Base-by-base conservation (phyloP, 805 yeast species). In the Peterozyma xylosa region DNA sequence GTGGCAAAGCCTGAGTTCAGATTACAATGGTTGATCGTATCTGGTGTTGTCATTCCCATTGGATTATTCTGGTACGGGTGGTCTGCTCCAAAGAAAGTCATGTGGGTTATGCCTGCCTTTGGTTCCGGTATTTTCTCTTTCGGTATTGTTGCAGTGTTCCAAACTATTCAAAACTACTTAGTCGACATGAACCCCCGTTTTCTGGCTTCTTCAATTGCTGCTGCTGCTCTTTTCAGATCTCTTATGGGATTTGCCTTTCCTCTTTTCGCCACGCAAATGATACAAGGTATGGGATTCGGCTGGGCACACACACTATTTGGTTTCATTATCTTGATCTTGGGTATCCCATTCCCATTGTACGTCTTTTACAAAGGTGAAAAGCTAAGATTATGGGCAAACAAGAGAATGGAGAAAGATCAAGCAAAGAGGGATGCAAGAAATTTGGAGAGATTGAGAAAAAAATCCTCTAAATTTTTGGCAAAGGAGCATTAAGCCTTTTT, bases 21-120 rank as follows among this genome's bases (percentile, higher is more conserved):
- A 39, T 55, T 82, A 30, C 81, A 80, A 13, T 62, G 72, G 42
- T 56, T 80, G 36, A 65, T 76, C 48, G 58, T 66, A 11, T 64
- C 74, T 15, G 78, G 83, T 1, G 49, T 80, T 33, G 53, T 71
- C 14, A 68, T 78, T 49, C 80, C 87, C 0, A 65, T 69, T 11
- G 88, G 87, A 0, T 62, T 82, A 36, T 63, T 82, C 47, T 78
- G 86, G 78, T 80, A 77, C 53, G 89, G 88, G 11, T 82, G 88
- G 89, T 71, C 81, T 33, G 81, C 84, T 2, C 64, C 78, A 53
- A 64, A 71, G 30, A 56, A 71, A 30, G 54, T 77, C 37, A 77
- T 69, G 42, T 82, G 84, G 82, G 69, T 82, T 36, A 74, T 80
- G 68, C 84, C 86, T 0, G 63, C 67, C 30, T 63, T 82, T 30